Percentiles rank a stretch among this genome's conserved stretches.
Conservation (phyloP, 306 rosid genomes). For the Acacia confusa region DNA sequence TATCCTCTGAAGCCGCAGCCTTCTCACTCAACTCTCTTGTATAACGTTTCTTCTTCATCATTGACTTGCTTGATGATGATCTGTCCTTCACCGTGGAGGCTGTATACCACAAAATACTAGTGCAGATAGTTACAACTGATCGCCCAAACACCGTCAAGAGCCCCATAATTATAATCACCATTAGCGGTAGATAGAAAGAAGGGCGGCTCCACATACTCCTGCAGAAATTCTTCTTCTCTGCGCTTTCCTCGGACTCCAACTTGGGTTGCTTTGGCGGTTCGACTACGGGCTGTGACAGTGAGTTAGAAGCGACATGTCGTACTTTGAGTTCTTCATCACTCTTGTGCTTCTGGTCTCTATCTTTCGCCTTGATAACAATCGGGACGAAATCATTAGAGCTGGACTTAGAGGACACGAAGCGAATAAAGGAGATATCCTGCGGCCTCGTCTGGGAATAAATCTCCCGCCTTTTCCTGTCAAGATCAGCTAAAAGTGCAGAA, state of each 20-base stretch:
- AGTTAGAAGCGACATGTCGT: slow-evolving; percentile 11
- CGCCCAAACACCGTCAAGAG: slow-evolving; percentile 60
- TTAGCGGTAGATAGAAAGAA: slow-evolving; percentile 52
- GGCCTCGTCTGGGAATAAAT: slow-evolving; percentile 62
- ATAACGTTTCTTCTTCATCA: slow-evolving; percentile 36
- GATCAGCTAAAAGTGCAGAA: slow-evolving; percentile 76
- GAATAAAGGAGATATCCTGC: slow-evolving; percentile 58
- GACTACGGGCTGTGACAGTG: neutral
- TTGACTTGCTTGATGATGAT: slow-evolving; percentile 6
- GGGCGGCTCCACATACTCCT: slow-evolving; percentile 45
- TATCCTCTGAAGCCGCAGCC: slow-evolving; percentile 29
- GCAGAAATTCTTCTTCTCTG: slow-evolving; percentile 20
- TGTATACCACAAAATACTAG: slow-evolving; percentile 66
- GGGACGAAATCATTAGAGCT: slow-evolving; percentile 72
- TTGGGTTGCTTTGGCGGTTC: slow-evolving; percentile 23
- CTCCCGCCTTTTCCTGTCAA: slow-evolving; percentile 67
- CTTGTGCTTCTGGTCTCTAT: slow-evolving; percentile 42
- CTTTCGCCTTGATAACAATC: slow-evolving; percentile 65
- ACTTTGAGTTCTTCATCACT: slow-evolving; percentile 46
- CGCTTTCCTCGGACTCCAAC: neutral
- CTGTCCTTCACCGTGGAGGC: slow-evolving; percentile 50
- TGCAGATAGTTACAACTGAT: slow-evolving; percentile 56
- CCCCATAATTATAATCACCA: slow-evolving; percentile 53
- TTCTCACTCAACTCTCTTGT: slow-evolving; percentile 41
- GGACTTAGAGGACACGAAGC: slow-evolving; percentile 66